phyloP scores from a whole-genome alignment of 2,329 filamentous ascomycete genomes.

The Aspergillus hiratsukae region DNA sequence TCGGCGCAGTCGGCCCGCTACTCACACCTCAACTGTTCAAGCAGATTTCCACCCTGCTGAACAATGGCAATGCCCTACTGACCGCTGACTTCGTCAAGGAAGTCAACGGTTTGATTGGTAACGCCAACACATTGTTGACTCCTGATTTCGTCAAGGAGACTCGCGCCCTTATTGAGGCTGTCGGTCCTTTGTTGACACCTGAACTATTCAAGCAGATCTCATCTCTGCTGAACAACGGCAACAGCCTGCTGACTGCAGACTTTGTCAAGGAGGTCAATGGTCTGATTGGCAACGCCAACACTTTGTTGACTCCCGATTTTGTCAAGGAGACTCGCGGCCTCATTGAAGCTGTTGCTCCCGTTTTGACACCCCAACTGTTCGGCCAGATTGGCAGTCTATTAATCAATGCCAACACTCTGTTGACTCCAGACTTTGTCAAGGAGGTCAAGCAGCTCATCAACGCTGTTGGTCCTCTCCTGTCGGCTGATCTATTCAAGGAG shows the following conservation, averaged over 20 bases:
- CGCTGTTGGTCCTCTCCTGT: constrained; percentile 18
- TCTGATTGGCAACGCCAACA: constrained; percentile 22
- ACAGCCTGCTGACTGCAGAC: constrained; percentile 4
- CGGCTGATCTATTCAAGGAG: constrained; percentile 18
- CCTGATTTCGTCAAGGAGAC: constrained; percentile 2
- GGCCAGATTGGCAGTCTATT: constrained; percentile 22
- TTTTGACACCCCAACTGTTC: constrained; percentile 19
- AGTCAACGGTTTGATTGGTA: constrained; percentile 4
- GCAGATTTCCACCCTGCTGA: constrained; percentile 1
- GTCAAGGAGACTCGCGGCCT: constrained; percentile 23
- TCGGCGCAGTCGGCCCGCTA: constrained; percentile 1
- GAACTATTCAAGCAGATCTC: constrained; percentile 3
- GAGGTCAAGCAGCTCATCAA: constrained; percentile 21
- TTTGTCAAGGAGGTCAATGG: constrained; percentile 13
- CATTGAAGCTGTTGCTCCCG: constrained; percentile 20
- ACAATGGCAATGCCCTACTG: constrained; percentile 3
- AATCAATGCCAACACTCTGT: constrained; percentile 24
- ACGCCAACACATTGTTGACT: constrained; percentile 9
- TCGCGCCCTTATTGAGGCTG: background rate
- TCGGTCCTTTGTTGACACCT: constrained; percentile 2
- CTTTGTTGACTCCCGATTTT: constrained; percentile 28
- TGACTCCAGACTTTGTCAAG: constrained; percentile 27
- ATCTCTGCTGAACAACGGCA: constrained; percentile 2
- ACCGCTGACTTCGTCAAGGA: constrained; percentile 10
- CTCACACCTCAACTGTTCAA: constrained; percentile 2